Evolutionary conservation across 805 yeast species (phyloP), one percentile per base, ranked within the genome.

Genomic region (Saturnispora kantuleensis): DNA sequence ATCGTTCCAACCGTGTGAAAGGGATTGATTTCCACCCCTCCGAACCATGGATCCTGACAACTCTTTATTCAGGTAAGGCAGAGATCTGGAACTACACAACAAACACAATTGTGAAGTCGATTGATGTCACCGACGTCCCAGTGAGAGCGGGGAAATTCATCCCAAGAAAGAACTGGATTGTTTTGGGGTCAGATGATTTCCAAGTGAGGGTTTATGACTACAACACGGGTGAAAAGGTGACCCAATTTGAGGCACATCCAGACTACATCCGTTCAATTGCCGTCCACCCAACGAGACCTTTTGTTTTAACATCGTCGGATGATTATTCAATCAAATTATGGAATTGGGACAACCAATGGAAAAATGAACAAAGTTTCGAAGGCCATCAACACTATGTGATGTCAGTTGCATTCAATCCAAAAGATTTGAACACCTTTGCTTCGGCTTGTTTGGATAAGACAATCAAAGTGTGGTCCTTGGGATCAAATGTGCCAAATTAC

Each of bases 311-410:
- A 3, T 85, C 88, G 33, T 80, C 90, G 39, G 98, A 93, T 66
- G 98, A 93, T 63, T 78, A 84, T 71, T 77, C 94, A 35, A 77
- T 93, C 60, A 87, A 82, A 66, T 73, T 89, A 60, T 93, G 97
- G 97, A 89, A 93, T 64, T 93, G 98, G 98, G 98, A 93, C 46
- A 78, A 79, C 58, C 77, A 76, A 59, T 93, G 98, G 98, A 77
- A 77, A 54, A 67, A 83, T 53, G 93, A 86, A 62, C 97, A 86
- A 63, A 77, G 81, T 32, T 93, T 84, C 62, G 96, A 86, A 65
- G 97, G 98, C 47, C 98, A 93, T 65, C 86, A 79, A 62, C 96
- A 93, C 65, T 93, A 84, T 63, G 89, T 93, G 44, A 88, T 93
- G 96, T 79, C 87, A 44, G 77, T 93, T 43, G 88, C 93, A 38